Percentiles rank a stretch among this genome's conserved stretches.
These are phyloP conservation scores for Henckelia pumila DNA, from an alignment of 257 asterid species.

Conservation along the genomic window DNA sequence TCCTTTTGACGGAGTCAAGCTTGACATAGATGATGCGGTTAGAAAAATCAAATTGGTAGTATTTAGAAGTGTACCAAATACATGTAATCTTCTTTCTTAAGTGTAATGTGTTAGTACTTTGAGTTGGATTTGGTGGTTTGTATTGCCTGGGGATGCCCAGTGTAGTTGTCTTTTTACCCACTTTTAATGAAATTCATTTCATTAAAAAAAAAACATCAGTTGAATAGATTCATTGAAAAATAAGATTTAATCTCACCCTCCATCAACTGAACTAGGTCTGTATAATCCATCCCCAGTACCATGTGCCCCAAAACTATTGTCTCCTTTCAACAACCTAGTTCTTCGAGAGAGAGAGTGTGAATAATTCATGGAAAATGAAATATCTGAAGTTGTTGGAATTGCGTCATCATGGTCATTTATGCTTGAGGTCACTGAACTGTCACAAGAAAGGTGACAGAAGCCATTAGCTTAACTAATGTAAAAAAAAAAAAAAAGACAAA, in stretches of 20 bases:
- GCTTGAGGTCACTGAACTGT: conserved; percentile 70
- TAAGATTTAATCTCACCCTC: conserved; percentile 56
- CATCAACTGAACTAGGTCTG: conserved; percentile 71
- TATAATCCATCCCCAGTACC: conserved; percentile 62
- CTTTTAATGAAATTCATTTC: too few relatives aligned
- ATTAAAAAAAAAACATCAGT: too few relatives aligned
- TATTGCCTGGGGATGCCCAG: too few relatives aligned
- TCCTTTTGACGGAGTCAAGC: too few relatives aligned
- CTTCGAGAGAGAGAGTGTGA: conserved; percentile 86
- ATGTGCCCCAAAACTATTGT: conserved; percentile 47
- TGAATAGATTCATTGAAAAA: conserved; percentile 18
- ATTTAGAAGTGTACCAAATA: too few relatives aligned
- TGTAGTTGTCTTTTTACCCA: too few relatives aligned
- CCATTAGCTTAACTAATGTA: conserved; percentile 21
- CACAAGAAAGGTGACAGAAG: conserved; percentile 38
- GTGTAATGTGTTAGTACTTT: too few relatives aligned
- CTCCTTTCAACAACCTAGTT: conserved; percentile 82
- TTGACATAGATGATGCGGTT: too few relatives aligned
- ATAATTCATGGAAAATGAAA: conserved; percentile 55
- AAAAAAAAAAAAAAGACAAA: conserved; percentile 7
- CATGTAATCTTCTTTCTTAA: too few relatives aligned
- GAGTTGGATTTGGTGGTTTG: too few relatives aligned
- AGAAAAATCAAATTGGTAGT: too few relatives aligned
- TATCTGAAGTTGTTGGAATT: conserved; percentile 60
- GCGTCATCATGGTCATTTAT: conserved; percentile 71